Evolutionary conservation across 345 rosid species (phyloP).

Genomic region (Salix dunnii): DNA sequence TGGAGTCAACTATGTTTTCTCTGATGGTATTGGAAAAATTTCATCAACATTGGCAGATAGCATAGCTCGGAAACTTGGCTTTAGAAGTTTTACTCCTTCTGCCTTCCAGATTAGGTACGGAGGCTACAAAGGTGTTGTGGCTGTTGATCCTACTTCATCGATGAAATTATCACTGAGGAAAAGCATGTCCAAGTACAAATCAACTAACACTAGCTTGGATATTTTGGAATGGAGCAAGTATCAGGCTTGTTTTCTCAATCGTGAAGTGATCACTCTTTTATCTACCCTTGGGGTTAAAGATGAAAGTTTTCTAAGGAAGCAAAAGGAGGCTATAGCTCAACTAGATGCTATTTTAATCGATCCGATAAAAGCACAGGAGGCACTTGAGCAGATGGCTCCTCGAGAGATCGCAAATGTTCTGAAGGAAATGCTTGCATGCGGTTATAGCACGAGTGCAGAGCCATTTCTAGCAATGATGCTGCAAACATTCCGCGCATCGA

Average conservation of each 20-base stretch:
- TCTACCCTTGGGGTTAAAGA: conserved; percentile 48
- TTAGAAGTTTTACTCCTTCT: conserved; percentile 26
- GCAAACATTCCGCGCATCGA: conserved; percentile 19
- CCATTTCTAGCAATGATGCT: conserved; percentile 29
- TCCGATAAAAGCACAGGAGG: conserved; percentile 12
- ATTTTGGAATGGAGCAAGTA: conserved; percentile 49
- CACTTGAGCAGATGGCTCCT: conserved; percentile 17
- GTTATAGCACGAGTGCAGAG: conserved; percentile 20
- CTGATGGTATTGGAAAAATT: conserved; percentile 62
- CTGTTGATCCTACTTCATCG: conserved; percentile 51
- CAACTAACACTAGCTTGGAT: conserved; percentile 37
- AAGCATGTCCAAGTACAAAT: conserved; percentile 38
- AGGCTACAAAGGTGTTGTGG: conserved; percentile 70
- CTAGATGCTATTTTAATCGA: conserved; percentile 22
- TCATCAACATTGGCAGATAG: conserved; percentile 45
- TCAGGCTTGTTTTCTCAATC: conserved; percentile 57
- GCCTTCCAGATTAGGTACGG: conserved; percentile 45
- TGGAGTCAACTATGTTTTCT: conserved; percentile 30
- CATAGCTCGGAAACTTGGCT: conserved; percentile 40
- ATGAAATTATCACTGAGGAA: conserved; percentile 39
- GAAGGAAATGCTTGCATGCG: conserved; percentile 14
- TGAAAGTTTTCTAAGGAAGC: conserved; percentile 18
- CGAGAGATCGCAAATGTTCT: conserved; percentile 15
- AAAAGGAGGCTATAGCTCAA: conserved; percentile 9
- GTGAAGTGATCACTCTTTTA: conserved; percentile 52